Conservation (phyloP, 2,329 filamentous ascomycete species). For the Xylaria sp. region DNA sequence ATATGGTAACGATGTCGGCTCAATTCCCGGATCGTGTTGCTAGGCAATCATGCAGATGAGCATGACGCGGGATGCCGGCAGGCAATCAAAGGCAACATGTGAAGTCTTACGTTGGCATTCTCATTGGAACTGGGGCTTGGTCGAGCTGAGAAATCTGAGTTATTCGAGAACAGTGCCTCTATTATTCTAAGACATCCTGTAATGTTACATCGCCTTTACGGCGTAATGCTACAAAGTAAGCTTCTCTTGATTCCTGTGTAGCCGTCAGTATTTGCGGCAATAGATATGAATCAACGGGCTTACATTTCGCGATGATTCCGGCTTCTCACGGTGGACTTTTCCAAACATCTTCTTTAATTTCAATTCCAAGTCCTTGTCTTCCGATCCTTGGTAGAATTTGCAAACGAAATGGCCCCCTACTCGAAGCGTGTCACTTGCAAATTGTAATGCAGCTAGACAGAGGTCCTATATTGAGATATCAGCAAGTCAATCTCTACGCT, state of each 20-base stretch:
- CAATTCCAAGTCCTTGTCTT: slow-evolving; percentile 82
- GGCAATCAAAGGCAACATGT: neutral
- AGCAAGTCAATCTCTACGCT: slow-evolving; percentile 11
- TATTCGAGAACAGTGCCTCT: slow-evolving; percentile 4
- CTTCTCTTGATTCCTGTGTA: slow-evolving; percentile 83
- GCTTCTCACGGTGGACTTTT: slow-evolving; percentile 87
- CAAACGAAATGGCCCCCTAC: slow-evolving; percentile 90
- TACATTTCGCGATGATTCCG: slow-evolving; percentile 88
- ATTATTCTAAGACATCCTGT: slow-evolving; percentile 28
- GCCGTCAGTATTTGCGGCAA: slow-evolving; percentile 21
- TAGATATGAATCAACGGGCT: slow-evolving; percentile 47
- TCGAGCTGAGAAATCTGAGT: neutral
- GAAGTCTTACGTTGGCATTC: neutral
- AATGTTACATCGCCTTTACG: slow-evolving; percentile 64
- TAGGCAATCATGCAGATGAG: neutral
- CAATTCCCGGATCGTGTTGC: slow-evolving; percentile 41
- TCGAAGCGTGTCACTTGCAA: slow-evolving; percentile 85
- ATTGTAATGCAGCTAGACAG: slow-evolving; percentile 84
- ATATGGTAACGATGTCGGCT: slow-evolving; percentile 37
- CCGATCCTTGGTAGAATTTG: slow-evolving; percentile 94
- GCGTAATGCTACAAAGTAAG: slow-evolving; percentile 83
- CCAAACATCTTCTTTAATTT: slow-evolving; percentile 80
- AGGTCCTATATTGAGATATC: slow-evolving; percentile 72
- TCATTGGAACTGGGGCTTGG: neutral
- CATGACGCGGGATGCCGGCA: neutral